A percentile compares a stretch with the other conserved stretches of the same genome.
Evolutionary conservation across 306 rosid genomes (phyloP).

Genomic region (Cicer arietinum): DNA sequence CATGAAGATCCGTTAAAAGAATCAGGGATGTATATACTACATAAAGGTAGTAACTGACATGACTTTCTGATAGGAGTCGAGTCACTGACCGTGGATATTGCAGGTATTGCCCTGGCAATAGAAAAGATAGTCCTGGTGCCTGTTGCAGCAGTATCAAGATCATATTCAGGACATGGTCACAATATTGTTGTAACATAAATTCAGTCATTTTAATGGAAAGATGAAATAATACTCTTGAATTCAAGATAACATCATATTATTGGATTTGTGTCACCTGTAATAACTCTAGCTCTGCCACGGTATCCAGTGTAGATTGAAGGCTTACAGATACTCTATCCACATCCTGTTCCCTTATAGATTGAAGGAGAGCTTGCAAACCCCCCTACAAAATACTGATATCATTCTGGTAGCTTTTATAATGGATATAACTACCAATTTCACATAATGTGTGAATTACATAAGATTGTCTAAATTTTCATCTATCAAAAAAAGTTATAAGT

Average conservation of each 20-base stretch:
- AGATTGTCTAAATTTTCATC: conserved; percentile 9
- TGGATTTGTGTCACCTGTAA: conserved; percentile 65
- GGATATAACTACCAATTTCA: conserved; percentile 37
- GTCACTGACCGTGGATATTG: conserved; percentile 80
- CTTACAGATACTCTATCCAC: conserved; percentile 81
- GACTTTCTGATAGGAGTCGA: conserved; percentile 16
- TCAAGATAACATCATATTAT: conserved; percentile 20
- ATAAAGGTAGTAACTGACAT: conserved; percentile 15
- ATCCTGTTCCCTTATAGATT: conserved; percentile 72
- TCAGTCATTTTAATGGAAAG: conserved; percentile 31
- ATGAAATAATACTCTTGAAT: conserved; percentile 19
- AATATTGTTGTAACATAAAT: conserved; percentile 5
- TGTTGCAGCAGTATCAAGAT: conserved; percentile 53
- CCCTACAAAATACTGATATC: conserved; percentile 58
- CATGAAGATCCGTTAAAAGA: conserved; percentile 5
- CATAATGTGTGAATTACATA: conserved; percentile 25
- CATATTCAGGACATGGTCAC: conserved; percentile 38
- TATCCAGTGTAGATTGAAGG: conserved; percentile 82
- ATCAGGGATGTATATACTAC: conserved; percentile 2
- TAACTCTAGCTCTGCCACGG: conserved; percentile 82
- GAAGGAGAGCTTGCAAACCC: conserved; percentile 79
- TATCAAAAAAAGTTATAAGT: not conserved
- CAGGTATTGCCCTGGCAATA: conserved; percentile 73
- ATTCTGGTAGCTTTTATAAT: conserved; percentile 43
- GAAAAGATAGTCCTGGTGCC: conserved; percentile 96